Evolutionary conservation across 352 stramenopile species (phyloP).

Genomic region (Plasmopara halstedii): DNA sequence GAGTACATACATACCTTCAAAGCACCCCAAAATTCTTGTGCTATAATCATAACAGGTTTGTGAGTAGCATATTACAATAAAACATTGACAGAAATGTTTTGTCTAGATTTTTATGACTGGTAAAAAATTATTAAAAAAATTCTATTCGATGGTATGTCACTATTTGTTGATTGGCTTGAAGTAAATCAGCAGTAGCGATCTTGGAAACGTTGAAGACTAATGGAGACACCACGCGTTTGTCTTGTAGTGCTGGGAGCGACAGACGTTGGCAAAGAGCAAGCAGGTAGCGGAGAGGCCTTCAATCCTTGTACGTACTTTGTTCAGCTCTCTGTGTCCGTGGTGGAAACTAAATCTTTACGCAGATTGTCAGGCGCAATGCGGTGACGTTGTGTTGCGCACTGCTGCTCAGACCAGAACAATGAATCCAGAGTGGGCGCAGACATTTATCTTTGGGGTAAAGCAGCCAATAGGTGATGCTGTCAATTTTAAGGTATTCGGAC

Average conservation of each 20-base stretch:
- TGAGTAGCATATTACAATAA: no score
- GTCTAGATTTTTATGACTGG: neutral
- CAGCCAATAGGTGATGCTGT: constrained; percentile 38
- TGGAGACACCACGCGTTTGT: constrained; percentile 29
- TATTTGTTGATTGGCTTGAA: constrained; percentile 6
- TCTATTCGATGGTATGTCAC: no score
- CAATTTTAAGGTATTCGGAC: constrained; percentile 42
- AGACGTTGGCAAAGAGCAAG: constrained; percentile 18
- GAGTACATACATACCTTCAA: no score
- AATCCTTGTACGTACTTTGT: constrained; percentile 23
- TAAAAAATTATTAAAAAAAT: no score
- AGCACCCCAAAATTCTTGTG: no score
- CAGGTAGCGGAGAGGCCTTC: constrained; percentile 6
- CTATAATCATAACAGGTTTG: no score
- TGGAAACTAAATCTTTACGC: neutral
- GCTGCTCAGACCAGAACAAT: constrained; percentile 35
- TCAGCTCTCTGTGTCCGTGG: neutral
- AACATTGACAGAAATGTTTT: no score
- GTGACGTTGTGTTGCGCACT: constrained; percentile 38
- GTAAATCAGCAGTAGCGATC: constrained; percentile 22
- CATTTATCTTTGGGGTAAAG: constrained; percentile 47
- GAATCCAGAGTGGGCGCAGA: constrained; percentile 41
- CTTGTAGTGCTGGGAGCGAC: constrained; percentile 30
- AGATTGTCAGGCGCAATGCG: constrained; percentile 59
- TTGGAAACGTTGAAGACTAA: constrained; percentile 12